Evolutionary conservation across 1,284 basidiomycete genomes (phyloP).

Genomic region (Apiotrichum laibachii): DNA sequence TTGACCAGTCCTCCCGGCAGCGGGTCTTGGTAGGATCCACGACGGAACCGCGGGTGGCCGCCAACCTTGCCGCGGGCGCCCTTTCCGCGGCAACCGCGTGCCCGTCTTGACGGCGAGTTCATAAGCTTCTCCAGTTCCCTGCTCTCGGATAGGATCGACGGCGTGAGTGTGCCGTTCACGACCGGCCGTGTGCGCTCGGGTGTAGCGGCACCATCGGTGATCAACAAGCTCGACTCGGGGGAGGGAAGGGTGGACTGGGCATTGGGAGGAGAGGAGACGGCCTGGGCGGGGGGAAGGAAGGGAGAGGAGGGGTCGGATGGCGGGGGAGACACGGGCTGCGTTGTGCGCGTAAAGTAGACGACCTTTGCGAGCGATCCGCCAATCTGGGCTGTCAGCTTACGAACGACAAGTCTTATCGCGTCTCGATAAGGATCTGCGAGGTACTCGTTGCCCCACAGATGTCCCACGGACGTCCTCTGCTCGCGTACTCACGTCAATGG

Average conservation of each 20-base stretch:
- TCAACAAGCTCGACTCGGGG: conserved; percentile 26
- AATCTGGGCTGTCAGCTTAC: conserved; percentile 60
- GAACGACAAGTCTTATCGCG: not conserved
- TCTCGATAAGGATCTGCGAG: not conserved
- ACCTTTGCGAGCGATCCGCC: conserved; percentile 97
- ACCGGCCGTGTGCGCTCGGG: conserved; percentile 51
- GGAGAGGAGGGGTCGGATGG: conserved; percentile 40
- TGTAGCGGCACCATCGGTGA: conserved; percentile 20
- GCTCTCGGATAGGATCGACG: conserved; percentile 53
- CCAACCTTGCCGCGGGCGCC: conserved; percentile 24
- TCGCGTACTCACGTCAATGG: conserved; percentile 75
- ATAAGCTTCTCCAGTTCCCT: conserved; percentile 9
- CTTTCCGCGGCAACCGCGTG: conserved; percentile 45
- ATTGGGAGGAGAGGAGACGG: conserved; percentile 30
- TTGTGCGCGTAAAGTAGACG: conserved; percentile 93
- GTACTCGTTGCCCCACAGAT: too few relatives aligned
- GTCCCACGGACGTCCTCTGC: not conserved
- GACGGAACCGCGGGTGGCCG: conserved; percentile 64
- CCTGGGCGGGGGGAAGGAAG: conserved; percentile 39
- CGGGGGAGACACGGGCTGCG: conserved; percentile 50
- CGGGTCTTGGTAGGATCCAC: conserved; percentile 65
- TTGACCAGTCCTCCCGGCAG: conserved; percentile 96
- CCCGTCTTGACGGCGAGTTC: conserved; percentile 29
- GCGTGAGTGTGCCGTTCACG: conserved; percentile 74
- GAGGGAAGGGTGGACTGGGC: conserved; percentile 27